These are phyloP conservation scores for Draba incana DNA, from an alignment of 345 rosid genomes.

Conservation along the genomic window DNA sequence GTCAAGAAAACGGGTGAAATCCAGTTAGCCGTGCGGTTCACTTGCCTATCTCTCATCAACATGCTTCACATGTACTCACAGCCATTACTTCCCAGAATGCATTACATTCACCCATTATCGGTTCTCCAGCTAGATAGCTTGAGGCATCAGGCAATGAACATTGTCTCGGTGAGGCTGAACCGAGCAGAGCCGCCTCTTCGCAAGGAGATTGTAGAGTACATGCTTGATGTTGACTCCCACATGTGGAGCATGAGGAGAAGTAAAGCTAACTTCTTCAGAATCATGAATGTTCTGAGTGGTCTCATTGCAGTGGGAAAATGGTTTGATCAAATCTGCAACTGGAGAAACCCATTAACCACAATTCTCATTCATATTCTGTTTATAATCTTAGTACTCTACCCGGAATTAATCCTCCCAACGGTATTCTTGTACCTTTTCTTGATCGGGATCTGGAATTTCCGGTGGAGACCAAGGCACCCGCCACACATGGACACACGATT, in stretches of 20 bases:
- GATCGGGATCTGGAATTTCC: constrained; percentile 89
- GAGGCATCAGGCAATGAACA: constrained; percentile 93
- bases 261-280: constrained; percentile 70
- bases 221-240: constrained; percentile 98
- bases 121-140: constrained; percentile 88
- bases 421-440: constrained; percentile 86
- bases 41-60: constrained; percentile 72
- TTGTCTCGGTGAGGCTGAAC: constrained; percentile 81
- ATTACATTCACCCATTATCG: constrained; percentile 85
- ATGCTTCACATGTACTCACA: constrained; percentile 91
- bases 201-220: constrained; percentile 92
- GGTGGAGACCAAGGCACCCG: constrained; percentile 92
- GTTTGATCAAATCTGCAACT: constrained; percentile 91
- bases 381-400: constrained; percentile 79
- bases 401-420: constrained; percentile 90
- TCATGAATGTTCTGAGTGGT: constrained; percentile 63
- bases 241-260: constrained; percentile 99
- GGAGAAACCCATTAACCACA: constrained; percentile 94
- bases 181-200: constrained; percentile 94
- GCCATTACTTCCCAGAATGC: constrained; percentile 93
- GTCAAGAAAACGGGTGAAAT: constrained; percentile 93
- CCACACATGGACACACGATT: constrained; percentile 95
- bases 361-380: constrained; percentile 80
- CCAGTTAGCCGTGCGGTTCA: constrained; percentile 86
- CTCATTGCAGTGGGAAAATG: constrained; percentile 80